Evolutionary conservation across 1,139 yeast species (phyloP), one percentile per base, ranked within the genome.

Genomic region (Yamadazyma oceani): DNA sequence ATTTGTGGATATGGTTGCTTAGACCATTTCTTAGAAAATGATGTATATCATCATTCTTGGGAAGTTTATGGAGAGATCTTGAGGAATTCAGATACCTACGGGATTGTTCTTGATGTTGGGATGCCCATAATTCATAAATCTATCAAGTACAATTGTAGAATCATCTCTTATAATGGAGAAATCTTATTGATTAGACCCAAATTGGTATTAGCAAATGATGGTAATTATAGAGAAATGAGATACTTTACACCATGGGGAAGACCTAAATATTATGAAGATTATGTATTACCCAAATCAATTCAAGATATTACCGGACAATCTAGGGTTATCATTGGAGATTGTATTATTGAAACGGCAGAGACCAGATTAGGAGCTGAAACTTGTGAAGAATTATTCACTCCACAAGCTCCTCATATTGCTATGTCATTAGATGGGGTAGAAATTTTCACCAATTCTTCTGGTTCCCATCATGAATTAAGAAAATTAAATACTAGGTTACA

Each of bases 171-270:
- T 57, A 80, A 89, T 62, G 89, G 92, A 17, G 68, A 78, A 55
- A 85, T 92, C 40, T 64, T 90, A 35, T 70, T 90, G 49, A 92
- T 92, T 49, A 78, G 97, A 54, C 99, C 99, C 17, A 92, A 92
- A 57, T 60, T 92, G 33, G 83, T 87, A 75, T 73, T 94, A 38
- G 97, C 97, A 15, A 94, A 92, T 58, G 98, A 92, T 64, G 99
- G 99, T 1, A 92, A 92, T 57, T 92, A 94, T 64, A 76, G 98
- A 37, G 99, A 92, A 61, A 90, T 92, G 97, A 75, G 99, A 50
- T 89, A 82, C 60, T 92, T 92, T 59, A 87, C 96, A 0, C 96
- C 97, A 11, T 92, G 98, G 98, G 73, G 79, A 52, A 75, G 85
- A 39, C 80, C 90, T 8, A 80, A 82, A 50, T 75, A 80, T 48